Evolutionary conservation across 176 grass and related monocot species (phyloP).

Genomic region (Triticum turgidum): DNA sequence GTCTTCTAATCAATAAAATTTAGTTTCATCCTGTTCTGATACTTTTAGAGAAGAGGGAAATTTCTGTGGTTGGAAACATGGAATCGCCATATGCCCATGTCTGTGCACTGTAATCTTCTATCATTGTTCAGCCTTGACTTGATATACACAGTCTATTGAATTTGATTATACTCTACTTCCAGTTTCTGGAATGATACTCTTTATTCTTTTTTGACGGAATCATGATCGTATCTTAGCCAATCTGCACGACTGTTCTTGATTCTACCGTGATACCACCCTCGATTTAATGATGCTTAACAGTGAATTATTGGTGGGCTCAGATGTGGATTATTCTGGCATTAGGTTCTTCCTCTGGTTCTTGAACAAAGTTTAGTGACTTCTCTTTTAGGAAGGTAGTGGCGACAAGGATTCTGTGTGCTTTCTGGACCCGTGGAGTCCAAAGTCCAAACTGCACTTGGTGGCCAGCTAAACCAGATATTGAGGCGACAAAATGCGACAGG

Average conservation of each 20-base stretch:
- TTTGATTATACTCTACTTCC: neutral
- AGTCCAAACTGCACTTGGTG: neutral
- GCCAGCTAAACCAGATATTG: neutral
- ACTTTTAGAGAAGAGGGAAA: neutral
- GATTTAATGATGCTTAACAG: slow-evolving; percentile 30
- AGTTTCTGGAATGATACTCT: slow-evolving; percentile 1
- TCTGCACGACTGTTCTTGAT: slow-evolving; percentile 27
- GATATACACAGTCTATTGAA: neutral
- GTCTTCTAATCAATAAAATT: slow-evolving; percentile 7
- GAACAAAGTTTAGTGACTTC: slow-evolving; percentile 17
- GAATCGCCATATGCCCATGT: neutral
- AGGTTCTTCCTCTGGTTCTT: slow-evolving; percentile 29
- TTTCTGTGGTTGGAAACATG: slow-evolving; percentile 12
- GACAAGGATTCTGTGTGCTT: neutral
- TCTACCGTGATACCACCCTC: neutral
- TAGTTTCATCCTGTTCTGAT: neutral
- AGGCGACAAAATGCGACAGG: neutral
- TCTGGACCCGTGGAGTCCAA: neutral
- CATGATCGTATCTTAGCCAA: neutral
- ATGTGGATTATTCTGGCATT: slow-evolving; percentile 34
- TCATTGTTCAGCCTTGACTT: neutral
- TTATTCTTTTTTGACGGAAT: neutral
- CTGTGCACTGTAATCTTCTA: neutral
- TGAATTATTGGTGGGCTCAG: slow-evolving; percentile 24
- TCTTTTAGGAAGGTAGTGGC: slow-evolving; percentile 21